These are phyloP conservation scores for Ulota crispa DNA, from an alignment of 225 moss, liverwort and hornwort genomes.

Conservation along the genomic window DNA sequence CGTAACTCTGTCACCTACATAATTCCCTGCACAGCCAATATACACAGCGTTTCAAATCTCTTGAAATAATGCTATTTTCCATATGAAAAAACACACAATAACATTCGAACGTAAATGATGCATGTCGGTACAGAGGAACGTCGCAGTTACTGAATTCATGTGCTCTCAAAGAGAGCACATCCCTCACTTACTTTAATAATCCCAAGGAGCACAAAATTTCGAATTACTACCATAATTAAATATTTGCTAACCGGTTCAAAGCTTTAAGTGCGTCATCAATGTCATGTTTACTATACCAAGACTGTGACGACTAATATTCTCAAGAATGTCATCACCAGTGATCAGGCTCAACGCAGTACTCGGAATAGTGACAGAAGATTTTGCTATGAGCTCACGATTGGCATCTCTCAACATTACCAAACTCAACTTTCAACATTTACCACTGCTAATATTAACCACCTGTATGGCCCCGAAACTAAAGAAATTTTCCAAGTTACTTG, in stretches of 20 bases:
- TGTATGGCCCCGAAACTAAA: neutral
- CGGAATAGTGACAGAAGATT: neutral
- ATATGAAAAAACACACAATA: neutral
- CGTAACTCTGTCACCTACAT: slow-evolving; percentile 26
- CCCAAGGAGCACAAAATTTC: neutral
- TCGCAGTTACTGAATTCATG: neutral
- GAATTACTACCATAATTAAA: neutral
- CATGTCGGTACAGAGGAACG: neutral
- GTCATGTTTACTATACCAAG: neutral
- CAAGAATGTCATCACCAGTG: neutral
- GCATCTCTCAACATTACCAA: neutral
- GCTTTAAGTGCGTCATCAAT: neutral
- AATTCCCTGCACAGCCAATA: slow-evolving; percentile 27
- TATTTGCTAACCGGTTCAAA: neutral
- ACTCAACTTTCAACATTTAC: neutral
- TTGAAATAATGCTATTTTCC: neutral
- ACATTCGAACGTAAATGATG: neutral
- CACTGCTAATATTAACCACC: neutral
- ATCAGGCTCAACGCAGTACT: neutral
- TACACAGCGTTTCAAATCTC: neutral
- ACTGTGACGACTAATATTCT: neutral
- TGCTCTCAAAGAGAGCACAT: neutral
- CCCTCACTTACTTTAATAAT: too few relatives aligned
- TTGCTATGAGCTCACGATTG: neutral
- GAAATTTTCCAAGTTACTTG: neutral